Percentiles rank a stretch among this genome's conserved stretches.
phyloP scores from a whole-genome alignment of 148 eudicot genomes.

The Rhododendron ovatum region DNA sequence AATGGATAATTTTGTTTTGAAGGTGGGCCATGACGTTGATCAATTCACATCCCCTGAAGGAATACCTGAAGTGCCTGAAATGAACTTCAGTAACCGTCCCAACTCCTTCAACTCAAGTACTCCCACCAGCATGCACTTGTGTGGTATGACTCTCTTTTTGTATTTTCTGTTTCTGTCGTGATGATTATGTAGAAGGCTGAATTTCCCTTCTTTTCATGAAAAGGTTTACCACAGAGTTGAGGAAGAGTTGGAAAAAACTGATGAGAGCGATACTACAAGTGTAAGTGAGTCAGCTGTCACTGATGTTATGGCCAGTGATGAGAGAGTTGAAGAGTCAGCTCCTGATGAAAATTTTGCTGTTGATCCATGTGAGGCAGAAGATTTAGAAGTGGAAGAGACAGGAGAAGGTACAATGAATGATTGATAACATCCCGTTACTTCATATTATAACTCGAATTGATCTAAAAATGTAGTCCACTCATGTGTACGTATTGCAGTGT shows the following conservation, averaged over 20 bases:
- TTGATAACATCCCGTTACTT: not conserved
- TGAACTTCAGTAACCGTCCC: slow-evolving; percentile 90
- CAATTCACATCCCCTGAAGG: slow-evolving; percentile 97
- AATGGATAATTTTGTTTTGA: slow-evolving; percentile 1
- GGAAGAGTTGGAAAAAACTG: slow-evolving; percentile 21
- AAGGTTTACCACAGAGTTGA: slow-evolving; percentile 51
- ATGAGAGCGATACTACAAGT: not conserved
- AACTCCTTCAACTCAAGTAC: slow-evolving; percentile 88
- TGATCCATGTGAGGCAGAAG: not conserved
- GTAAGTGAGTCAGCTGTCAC: not conserved
- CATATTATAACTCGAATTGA: not conserved
- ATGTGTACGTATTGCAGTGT: not conserved
- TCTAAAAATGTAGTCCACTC: not conserved
- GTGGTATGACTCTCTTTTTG: slow-evolving; percentile 45
- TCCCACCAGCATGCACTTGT: slow-evolving; percentile 87
- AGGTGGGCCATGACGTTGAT: slow-evolving; percentile 89
- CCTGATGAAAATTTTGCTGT: slow-evolving; percentile 5
- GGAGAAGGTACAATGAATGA: slow-evolving; percentile 4
- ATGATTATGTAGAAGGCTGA: not conserved
- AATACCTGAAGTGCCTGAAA: slow-evolving; percentile 88
- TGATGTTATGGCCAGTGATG: not conserved
- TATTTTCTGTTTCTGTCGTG: not conserved
- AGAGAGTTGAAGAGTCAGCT: slow-evolving; percentile 5
- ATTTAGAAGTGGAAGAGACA: slow-evolving; percentile 9
- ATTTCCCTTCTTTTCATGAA: not conserved